phyloP scores from a whole-genome alignment of 495 filamentous ascomycete genomes.

The Cladorrhinum samala region DNA sequence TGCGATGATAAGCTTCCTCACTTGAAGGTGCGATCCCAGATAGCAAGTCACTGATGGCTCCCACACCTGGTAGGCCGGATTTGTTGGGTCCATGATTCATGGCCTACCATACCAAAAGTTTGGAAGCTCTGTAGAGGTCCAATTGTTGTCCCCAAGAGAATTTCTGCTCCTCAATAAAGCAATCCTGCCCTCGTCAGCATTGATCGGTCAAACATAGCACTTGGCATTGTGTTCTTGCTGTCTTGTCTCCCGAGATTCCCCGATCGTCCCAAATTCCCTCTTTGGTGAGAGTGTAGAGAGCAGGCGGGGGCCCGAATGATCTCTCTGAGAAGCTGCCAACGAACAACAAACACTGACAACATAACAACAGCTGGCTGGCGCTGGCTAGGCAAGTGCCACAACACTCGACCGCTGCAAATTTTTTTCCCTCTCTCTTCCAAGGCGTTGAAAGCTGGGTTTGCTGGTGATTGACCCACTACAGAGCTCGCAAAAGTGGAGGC shows the following conservation, averaged over 20 bases:
- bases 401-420: constrained; percentile 10
- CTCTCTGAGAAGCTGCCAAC: too few relatives aligned
- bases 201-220: neutral
- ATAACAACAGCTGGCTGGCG: too few relatives aligned
- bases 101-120: constrained; percentile 11
- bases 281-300: neutral
- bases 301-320: too few relatives aligned
- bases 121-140: constrained; percentile 6
- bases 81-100: constrained; percentile 5
- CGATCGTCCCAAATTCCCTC: neutral
- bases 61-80: neutral
- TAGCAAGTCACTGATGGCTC: constrained; percentile 10
- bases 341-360: neutral
- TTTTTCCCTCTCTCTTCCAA: constrained; percentile 13
- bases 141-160: neutral
- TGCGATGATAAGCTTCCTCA: too few relatives aligned
- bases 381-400: constrained; percentile 18
- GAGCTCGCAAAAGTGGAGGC: constrained; percentile 25
- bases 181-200: too few relatives aligned
- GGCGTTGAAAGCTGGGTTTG: constrained; percentile 9
- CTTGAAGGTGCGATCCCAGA: too few relatives aligned
- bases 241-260: constrained; percentile 5
- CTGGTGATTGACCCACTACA: constrained; percentile 18
- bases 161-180: neutral
- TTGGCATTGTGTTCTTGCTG: neutral